Evolutionary conservation across 1,284 basidiomycete genomes (phyloP).

Genomic region (Meira miltonrushii): DNA sequence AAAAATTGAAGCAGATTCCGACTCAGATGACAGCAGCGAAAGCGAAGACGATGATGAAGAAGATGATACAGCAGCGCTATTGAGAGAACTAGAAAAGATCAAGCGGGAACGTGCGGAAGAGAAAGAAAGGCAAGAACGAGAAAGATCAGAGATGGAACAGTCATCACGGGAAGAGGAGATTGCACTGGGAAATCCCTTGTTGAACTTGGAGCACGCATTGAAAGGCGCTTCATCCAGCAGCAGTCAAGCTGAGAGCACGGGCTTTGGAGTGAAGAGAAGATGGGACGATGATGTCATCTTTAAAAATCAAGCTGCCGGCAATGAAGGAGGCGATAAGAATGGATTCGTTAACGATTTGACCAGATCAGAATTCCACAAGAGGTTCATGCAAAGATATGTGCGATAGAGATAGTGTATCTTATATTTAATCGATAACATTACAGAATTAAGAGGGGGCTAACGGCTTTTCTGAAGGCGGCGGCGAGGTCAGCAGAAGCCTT

Average conservation of each 20-base stretch:
- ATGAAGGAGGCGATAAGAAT: constrained; percentile 16
- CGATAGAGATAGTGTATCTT: no score
- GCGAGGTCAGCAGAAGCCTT: no score
- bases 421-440: no score
- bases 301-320: constrained; percentile 44
- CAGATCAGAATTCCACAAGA: constrained; percentile 44
- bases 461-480: no score
- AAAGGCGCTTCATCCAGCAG: constrained; percentile 12
- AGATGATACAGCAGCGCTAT: constrained; percentile 36
- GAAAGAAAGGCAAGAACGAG: constrained; percentile 20
- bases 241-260: background rate
- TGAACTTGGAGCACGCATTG: constrained; percentile 40
- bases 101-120: constrained; percentile 39
- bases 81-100: constrained; percentile 47
- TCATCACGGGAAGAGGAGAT: constrained; percentile 38
- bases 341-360: constrained; percentile 49
- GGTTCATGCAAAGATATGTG: constrained; percentile 36
- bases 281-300: constrained; percentile 53
- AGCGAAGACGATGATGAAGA: constrained; percentile 27
- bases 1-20: constrained; percentile 3
- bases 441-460: no score
- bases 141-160: constrained; percentile 11
- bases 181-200: constrained; percentile 44
- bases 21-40: constrained; percentile 14
- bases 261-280: constrained; percentile 33